Evolutionary conservation across 2,329 filamentous ascomycete species (phyloP).

Genomic region (Kalaharituber pfeilii): DNA sequence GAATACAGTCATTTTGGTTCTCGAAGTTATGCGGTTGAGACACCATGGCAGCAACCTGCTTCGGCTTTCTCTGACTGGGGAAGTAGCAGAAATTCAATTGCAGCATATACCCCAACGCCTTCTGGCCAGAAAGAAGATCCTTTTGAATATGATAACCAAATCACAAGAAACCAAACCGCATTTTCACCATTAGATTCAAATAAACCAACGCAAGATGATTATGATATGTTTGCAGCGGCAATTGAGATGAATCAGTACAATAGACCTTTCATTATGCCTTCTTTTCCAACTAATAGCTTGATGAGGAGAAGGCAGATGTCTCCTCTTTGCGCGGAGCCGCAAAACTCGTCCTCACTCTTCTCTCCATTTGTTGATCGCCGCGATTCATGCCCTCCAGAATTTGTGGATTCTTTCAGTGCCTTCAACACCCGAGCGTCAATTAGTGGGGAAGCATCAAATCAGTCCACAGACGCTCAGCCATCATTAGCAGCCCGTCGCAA

Average conservation of each 20-base stretch:
- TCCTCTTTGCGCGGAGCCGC: neutral
- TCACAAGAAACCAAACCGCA: neutral
- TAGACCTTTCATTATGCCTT: constrained; percentile 17
- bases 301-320: constrained; percentile 1
- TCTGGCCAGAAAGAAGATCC: constrained; percentile 21
- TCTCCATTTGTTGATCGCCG: constrained; percentile 7
- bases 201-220: constrained; percentile 18
- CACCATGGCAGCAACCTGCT: constrained; percentile 17
- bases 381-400: constrained; percentile 13
- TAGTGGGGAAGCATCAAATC: neutral
- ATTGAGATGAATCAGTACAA: constrained; percentile 20
- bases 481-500: constrained; percentile 13
- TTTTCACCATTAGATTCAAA: constrained; percentile 10
- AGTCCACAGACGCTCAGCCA: constrained; percentile 4
- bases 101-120: constrained; percentile 20
- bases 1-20: no score
- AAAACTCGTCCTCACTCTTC: neutral
- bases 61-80: constrained; percentile 23
- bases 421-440: constrained; percentile 8
- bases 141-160: constrained; percentile 19
- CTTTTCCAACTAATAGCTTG: constrained; percentile 10
- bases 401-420: constrained; percentile 13
- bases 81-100: constrained; percentile 18
- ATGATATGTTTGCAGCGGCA: constrained; percentile 19
- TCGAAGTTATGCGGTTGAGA: neutral